Evolutionary conservation across 257 asterid species (phyloP).

Genomic region (Solanum rostratum): DNA sequence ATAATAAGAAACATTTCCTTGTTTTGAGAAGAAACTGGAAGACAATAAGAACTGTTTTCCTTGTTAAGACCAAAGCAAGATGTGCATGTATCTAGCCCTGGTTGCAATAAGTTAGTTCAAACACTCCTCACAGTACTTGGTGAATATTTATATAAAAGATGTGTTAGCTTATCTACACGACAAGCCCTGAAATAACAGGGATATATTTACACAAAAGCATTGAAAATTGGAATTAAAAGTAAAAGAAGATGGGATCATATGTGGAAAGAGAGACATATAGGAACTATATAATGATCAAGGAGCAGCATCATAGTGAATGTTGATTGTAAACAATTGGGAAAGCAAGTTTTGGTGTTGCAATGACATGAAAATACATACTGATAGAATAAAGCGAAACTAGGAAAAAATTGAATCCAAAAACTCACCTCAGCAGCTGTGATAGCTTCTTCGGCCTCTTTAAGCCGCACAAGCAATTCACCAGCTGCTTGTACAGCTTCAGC

Average conservation of each 20-base stretch:
- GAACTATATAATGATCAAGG: background rate
- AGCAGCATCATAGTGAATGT: background rate
- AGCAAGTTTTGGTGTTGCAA: background rate
- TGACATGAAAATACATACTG: background rate
- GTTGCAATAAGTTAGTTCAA: background rate
- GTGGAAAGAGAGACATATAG: background rate
- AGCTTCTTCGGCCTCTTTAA: constrained; percentile 87
- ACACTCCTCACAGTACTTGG: background rate
- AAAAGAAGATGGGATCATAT: background rate
- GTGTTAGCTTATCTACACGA: background rate
- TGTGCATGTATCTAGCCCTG: background rate
- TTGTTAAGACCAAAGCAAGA: background rate
- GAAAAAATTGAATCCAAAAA: constrained; percentile 1
- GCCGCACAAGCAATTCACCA: constrained; percentile 89
- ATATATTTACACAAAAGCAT: background rate
- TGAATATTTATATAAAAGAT: background rate
- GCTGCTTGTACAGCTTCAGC: constrained; percentile 99
- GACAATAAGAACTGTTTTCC: background rate
- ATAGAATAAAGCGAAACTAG: constrained; percentile 1
- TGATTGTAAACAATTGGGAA: background rate
- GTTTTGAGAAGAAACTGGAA: background rate
- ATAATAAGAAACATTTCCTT: background rate
- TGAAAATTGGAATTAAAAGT: background rate
- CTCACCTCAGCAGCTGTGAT: constrained; percentile 76
- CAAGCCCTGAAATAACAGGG: background rate